Evolutionary conservation across 345 rosid species (phyloP).

Genomic region (Ceriops tagal): DNA sequence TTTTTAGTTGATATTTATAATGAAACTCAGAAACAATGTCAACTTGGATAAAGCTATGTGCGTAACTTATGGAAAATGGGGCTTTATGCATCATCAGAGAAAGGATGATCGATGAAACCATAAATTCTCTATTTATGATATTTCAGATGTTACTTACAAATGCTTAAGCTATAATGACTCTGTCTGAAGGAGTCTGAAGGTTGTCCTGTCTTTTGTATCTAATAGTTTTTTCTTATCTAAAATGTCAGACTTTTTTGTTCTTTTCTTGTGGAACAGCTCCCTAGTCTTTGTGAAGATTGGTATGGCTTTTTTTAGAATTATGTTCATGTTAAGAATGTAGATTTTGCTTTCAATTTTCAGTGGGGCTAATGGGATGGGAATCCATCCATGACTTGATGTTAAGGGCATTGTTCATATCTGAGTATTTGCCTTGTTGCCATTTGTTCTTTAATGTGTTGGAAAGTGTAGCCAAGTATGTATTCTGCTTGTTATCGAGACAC

Average conservation of each 20-base stretch:
- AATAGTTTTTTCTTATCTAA: not conserved
- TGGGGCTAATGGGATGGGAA: not conserved
- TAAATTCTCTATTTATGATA: too few relatives aligned
- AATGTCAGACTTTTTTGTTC: not conserved
- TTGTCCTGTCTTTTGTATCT: not conserved
- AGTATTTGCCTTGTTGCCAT: not conserved
- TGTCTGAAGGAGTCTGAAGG: not conserved
- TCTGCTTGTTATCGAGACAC: not conserved
- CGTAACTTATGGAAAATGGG: too few relatives aligned
- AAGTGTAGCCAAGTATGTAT: too few relatives aligned
- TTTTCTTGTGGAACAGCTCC: too few relatives aligned
- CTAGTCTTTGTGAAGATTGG: too few relatives aligned
- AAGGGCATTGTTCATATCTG: not conserved
- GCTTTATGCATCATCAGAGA: too few relatives aligned
- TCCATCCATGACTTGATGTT: not conserved
- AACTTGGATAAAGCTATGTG: not conserved
- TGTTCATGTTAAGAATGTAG: too few relatives aligned
- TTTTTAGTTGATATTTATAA: slow-evolving; percentile 1
- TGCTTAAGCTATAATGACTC: not conserved
- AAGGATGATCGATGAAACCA: too few relatives aligned
- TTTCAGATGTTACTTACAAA: not conserved
- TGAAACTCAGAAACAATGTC: not conserved
- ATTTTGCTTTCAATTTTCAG: too few relatives aligned
- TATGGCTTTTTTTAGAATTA: too few relatives aligned
- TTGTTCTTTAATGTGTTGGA: too few relatives aligned